Conservation (phyloP, 1,284 basidiomycete species). For the Microbotryum scabiosae region DNA sequence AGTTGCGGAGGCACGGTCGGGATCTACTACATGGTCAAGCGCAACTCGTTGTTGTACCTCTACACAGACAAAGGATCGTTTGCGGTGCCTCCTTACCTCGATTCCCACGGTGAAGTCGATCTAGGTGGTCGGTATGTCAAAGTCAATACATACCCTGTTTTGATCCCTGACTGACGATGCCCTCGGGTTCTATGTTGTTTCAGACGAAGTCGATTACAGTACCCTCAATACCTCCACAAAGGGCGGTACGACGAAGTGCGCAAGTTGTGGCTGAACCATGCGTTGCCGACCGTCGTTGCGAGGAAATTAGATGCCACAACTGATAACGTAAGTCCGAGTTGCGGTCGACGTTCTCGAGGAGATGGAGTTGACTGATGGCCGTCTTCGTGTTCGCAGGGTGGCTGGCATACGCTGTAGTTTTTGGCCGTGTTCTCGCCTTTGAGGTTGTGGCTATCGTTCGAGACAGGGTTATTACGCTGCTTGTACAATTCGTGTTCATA, state of each 20-base stretch:
- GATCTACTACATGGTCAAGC: slow-evolving; percentile 83
- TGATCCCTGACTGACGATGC: slow-evolving; percentile 2
- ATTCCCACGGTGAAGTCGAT: slow-evolving; percentile 90
- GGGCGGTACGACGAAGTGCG: slow-evolving; percentile 87
- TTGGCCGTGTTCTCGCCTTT: no score
- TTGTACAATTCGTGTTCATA: no score
- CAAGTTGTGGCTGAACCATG: slow-evolving; percentile 80
- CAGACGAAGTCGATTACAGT: slow-evolving; percentile 58
- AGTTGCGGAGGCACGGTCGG: slow-evolving; percentile 87
- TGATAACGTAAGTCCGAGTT: slow-evolving; percentile 51
- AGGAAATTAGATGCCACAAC: slow-evolving; percentile 77
- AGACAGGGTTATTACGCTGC: no score
- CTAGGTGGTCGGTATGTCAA: slow-evolving; percentile 69
- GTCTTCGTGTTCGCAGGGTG: no score
- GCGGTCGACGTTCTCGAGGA: no score
- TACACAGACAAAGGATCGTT: slow-evolving; percentile 85
- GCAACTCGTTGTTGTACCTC: slow-evolving; percentile 84
- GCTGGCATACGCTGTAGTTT: no score
- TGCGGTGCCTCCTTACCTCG: slow-evolving; percentile 81
- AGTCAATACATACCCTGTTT: not conserved
- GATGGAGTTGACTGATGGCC: no score
- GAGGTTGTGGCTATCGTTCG: no score
- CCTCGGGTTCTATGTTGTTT: not conserved
- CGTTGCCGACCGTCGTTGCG: slow-evolving; percentile 81
- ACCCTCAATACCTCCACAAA: slow-evolving; percentile 72